These are phyloP conservation scores for Alternaria gansuensis DNA, from an alignment of 2,329 filamentous ascomycete genomes.

Conservation along the genomic window DNA sequence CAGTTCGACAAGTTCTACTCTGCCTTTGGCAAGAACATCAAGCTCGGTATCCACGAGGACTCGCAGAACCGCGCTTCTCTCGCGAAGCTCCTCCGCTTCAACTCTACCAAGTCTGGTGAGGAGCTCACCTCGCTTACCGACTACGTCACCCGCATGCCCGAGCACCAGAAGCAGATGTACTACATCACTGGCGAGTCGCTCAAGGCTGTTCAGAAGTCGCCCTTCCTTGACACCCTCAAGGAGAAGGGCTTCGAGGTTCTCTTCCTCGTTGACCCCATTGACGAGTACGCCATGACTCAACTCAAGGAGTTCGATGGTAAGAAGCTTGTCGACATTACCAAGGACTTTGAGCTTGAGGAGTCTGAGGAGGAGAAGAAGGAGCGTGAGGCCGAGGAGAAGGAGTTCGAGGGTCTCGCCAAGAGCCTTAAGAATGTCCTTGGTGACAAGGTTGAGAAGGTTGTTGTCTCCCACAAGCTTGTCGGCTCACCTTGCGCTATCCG, in stretches of 20 bases:
- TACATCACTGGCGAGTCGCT: constrained; percentile 99
- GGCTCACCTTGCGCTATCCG: constrained; percentile 97
- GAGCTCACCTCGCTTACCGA: constrained; percentile 93
- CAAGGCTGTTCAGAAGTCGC: constrained; percentile 97
- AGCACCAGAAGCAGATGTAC: constrained; percentile 99
- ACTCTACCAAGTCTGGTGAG: constrained; percentile 98
- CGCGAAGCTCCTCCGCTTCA: constrained; percentile 98
- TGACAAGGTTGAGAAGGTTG: constrained; percentile 99
- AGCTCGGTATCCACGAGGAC: constrained; percentile 99
- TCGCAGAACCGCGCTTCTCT: constrained; percentile 92
- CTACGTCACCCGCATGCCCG: constrained; percentile 99
- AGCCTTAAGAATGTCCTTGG: constrained; percentile 98
- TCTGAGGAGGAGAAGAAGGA: constrained; percentile 98
- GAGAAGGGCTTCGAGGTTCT: constrained; percentile 99
- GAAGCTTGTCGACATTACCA: constrained; percentile 99
- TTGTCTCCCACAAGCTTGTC: constrained; percentile 96
- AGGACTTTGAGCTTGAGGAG: constrained; percentile 99
- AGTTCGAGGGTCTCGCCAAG: constrained; percentile 95
- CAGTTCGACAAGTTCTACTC: constrained; percentile 99
- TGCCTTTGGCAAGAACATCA: constrained; percentile 99
- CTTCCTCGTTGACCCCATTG: constrained; percentile 99
- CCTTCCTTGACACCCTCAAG: constrained; percentile 98
- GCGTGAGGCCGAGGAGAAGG: constrained; percentile 97
- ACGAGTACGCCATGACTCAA: constrained; percentile 99
- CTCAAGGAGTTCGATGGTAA: constrained; percentile 99